Conservation (phyloP, 148 eudicot species). For the Nyssa sinensis region DNA sequence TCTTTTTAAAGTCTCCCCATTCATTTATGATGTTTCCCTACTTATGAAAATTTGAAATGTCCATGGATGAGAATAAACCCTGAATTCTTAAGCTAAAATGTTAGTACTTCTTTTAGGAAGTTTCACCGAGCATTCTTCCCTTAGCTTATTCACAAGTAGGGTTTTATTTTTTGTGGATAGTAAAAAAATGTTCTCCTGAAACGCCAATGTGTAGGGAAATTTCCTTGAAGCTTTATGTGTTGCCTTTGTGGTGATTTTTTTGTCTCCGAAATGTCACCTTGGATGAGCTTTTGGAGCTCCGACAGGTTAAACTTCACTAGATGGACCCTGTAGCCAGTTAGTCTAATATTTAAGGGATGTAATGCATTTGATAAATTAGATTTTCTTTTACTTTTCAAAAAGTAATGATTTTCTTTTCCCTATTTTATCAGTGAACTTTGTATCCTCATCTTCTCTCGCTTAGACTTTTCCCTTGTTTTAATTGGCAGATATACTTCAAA, state of each 20-base stretch:
- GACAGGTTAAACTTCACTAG: background rate
- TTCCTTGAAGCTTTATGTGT: background rate
- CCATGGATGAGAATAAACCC: background rate
- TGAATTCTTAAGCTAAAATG: no score
- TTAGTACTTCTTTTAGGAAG: background rate
- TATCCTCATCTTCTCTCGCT: slow-evolving; percentile 8
- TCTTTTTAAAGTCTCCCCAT: background rate
- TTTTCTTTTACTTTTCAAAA: background rate
- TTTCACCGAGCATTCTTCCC: background rate
- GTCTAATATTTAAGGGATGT: no score
- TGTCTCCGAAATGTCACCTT: background rate
- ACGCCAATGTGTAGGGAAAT: background rate
- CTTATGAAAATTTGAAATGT: background rate
- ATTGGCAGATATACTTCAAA: slow-evolving; percentile 82
- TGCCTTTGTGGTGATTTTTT: background rate
- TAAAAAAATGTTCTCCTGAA: background rate
- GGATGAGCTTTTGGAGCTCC: background rate
- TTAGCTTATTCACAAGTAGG: background rate
- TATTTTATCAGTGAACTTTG: background rate
- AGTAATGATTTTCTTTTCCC: background rate
- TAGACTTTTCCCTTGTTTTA: slow-evolving; percentile 15
- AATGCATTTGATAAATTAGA: no score
- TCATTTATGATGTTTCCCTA: background rate
- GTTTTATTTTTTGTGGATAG: background rate
- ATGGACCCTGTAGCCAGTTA: background rate